phyloP scores from a whole-genome alignment of 306 rosid genomes.

The Oemleria cerasiformis region DNA sequence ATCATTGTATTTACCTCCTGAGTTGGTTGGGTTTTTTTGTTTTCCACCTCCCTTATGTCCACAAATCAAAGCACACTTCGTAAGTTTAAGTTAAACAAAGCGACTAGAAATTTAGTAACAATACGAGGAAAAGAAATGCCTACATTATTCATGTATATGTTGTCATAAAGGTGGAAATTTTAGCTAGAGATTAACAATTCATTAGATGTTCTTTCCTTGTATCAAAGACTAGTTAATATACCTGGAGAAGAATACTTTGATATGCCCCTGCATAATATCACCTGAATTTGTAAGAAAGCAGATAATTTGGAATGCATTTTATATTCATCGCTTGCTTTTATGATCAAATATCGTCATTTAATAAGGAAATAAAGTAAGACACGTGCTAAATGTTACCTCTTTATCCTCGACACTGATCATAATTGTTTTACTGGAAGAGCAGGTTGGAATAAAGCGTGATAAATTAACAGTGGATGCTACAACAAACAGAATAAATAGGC shows the following conservation, averaged over 20 bases:
- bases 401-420: constrained; percentile 12
- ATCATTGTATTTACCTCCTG: not conserved
- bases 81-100: not conserved
- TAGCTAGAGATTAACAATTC: not conserved
- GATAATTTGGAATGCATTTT: not conserved
- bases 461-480: constrained; percentile 56
- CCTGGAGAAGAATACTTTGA: not conserved
- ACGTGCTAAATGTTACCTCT: not conserved
- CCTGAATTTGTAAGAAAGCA: not conserved
- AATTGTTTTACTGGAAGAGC: constrained; percentile 38
- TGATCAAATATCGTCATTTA: not conserved
- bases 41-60: not conserved
- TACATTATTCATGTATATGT: not conserved
- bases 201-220: constrained; percentile 2
- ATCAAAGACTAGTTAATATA: not conserved
- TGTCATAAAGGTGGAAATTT: not conserved
- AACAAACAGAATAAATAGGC: constrained; percentile 64
- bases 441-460: constrained; percentile 89
- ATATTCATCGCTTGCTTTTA: not conserved
- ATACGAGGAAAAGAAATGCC: not conserved
- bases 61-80: not conserved
- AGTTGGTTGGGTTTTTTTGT: not conserved
- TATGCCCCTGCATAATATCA: not conserved
- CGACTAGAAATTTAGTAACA: not conserved
- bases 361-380: not conserved